These are phyloP conservation scores for Nakazawaea pomicola DNA, from an alignment of 805 yeast genomes.

Conservation along the genomic window DNA sequence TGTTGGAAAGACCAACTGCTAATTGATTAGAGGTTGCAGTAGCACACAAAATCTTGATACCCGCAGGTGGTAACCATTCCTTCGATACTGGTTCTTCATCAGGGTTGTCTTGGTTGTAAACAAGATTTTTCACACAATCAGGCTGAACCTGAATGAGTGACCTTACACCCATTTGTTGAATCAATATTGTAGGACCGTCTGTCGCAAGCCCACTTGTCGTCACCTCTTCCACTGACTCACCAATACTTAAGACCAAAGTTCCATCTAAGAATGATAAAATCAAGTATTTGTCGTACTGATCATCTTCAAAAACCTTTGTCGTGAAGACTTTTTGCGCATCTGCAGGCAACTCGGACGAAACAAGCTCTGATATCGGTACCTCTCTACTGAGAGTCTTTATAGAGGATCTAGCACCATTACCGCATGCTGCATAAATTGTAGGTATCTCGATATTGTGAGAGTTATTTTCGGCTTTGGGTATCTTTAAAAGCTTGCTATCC, in stretches of 20 bases:
- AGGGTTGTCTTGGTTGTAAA: slow-evolving; percentile 22
- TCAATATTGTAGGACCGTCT: slow-evolving; percentile 57
- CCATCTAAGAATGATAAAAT: slow-evolving; percentile 60
- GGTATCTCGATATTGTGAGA: slow-evolving; percentile 32
- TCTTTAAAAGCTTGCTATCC: slow-evolving; percentile 31
- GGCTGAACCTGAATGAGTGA: slow-evolving; percentile 71
- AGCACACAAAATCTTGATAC: slow-evolving; percentile 56
- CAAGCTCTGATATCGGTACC: slow-evolving; percentile 54
- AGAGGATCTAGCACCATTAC: slow-evolving; percentile 39
- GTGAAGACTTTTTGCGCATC: slow-evolving; percentile 62
- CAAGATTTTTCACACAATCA: slow-evolving; percentile 62
- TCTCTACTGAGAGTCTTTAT: slow-evolving; percentile 52
- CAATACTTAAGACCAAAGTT: slow-evolving; percentile 71
- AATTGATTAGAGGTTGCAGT: slow-evolving; percentile 65
- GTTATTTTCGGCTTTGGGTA: slow-evolving; percentile 10
- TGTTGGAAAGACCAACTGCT: slow-evolving; percentile 63
- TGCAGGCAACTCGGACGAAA: slow-evolving; percentile 71
- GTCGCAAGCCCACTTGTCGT: slow-evolving; percentile 50
- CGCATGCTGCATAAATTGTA: slow-evolving; percentile 36
- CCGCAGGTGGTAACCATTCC: slow-evolving; percentile 85
- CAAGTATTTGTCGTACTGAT: slow-evolving; percentile 55
- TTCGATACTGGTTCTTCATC: slow-evolving; percentile 26
- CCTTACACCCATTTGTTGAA: slow-evolving; percentile 58
- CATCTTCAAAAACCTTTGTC: slow-evolving; percentile 39
- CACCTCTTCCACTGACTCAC: slow-evolving; percentile 76